Base-by-base conservation (phyloP, 1,284 basidiomycete genomes). In the Austropuccinia psidii region DNA sequence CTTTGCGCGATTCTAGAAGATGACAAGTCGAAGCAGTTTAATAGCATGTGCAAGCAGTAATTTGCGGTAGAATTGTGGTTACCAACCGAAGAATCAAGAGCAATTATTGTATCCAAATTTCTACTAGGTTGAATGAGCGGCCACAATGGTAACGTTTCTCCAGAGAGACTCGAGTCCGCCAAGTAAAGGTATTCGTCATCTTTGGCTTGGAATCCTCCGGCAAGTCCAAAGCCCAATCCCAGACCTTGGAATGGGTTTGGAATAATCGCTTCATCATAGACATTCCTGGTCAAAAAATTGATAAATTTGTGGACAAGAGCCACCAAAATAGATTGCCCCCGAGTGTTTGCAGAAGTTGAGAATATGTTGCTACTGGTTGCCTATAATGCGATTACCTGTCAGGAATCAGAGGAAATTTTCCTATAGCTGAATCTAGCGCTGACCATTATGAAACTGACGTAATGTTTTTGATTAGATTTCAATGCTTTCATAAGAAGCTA, bases 121-220 rank as follows among this genome's bases (percentile, higher is more conserved):
- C 80, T 74, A 11, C 77, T 78, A 2, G 80, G 78, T 70, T 80
- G 78, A 37, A 80, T 66, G 1, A 81, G 73, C 11, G 80, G 79
- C 77, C 78, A 79, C 4, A 81, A 73, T 0, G 80, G 80, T 31
- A 81, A 75, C 52, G 80, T 81, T 50, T 80, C 72, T 13, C 72
- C 72, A 2, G 72, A 73, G 17, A 73, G 50, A 50, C 61, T 65
- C 1, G 61, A 65, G 37, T 73, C 72, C 31, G 61, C 72, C 21
- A 73, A 50, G 35, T 73, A 73, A 7, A 73, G n/a, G 31, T 66
- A 35, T 35, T 66, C 62, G 37, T 65, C 52, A 31, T 73, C 54
- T 21, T 57, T 57, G 27, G 37, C 52, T 1, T 61, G 50, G 19
- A 58, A 65, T 47, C 61, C 72, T 2, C 50, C 61, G 57, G 57